phyloP scores from a whole-genome alignment of 139 green algal genomes.

The Tetraselmis chui region DNA sequence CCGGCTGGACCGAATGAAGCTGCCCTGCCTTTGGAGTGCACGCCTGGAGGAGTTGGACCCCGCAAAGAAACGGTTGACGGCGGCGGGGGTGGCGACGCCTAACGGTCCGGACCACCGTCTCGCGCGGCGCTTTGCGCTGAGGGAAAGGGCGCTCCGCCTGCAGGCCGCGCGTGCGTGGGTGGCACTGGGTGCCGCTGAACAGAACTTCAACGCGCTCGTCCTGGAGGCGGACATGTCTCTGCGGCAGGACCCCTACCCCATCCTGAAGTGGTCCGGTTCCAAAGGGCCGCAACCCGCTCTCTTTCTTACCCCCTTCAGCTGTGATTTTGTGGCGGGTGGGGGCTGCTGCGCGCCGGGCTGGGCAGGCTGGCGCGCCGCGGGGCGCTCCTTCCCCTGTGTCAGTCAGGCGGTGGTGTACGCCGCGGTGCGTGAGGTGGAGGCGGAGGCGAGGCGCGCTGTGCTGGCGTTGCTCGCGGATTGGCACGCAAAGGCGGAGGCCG shows the following conservation, averaged over 20 bases:
- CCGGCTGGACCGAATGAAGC: background rate
- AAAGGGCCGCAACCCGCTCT: background rate
- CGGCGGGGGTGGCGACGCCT: background rate
- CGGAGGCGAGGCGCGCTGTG: background rate
- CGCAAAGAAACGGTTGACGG: background rate
- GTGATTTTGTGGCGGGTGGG: background rate
- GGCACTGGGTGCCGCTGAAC: background rate
- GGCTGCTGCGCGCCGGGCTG: background rate
- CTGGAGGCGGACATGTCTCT: background rate
- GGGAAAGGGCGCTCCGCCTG: background rate
- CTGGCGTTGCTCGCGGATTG: background rate
- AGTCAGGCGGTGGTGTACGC: background rate
- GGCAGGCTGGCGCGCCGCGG: too few relatives aligned
- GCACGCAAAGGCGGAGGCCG: background rate
- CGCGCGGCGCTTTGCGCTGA: background rate
- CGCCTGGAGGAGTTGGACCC: background rate
- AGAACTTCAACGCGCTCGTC: background rate
- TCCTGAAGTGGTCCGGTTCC: background rate
- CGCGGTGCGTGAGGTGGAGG: background rate
- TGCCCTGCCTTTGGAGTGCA: background rate
- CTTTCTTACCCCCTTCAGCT: background rate
- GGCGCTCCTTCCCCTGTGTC: background rate
- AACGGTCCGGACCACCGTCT: background rate
- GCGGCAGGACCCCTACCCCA: background rate
- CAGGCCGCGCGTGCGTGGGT: background rate